phyloP scores from a whole-genome alignment of 331 rosid species.

The Prunus yedoensis region DNA sequence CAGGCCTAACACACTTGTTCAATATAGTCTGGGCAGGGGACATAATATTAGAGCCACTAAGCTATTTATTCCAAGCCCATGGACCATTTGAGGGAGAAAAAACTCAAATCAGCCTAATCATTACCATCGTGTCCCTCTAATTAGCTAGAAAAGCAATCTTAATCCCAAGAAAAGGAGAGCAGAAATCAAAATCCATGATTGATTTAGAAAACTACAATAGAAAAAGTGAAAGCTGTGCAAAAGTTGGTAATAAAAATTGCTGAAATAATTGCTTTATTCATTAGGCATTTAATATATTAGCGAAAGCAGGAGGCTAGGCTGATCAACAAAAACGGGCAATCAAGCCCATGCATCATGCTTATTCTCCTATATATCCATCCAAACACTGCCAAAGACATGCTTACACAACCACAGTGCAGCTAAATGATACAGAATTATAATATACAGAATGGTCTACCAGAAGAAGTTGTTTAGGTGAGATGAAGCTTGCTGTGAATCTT shows the following conservation, averaged over 20 bases:
- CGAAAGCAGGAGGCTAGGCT: no score
- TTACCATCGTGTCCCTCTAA: no score
- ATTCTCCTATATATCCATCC: neutral
- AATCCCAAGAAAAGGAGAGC: neutral
- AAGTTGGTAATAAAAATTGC: neutral
- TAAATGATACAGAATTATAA: no score
- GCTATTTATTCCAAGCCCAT: no score
- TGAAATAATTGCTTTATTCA: neutral
- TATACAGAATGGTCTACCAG: slow-evolving; percentile 40
- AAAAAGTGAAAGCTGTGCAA: neutral
- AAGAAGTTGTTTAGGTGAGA: slow-evolving; percentile 58
- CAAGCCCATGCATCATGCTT: neutral
- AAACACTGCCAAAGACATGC: neutral
- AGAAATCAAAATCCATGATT: neutral
- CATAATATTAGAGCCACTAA: no score
- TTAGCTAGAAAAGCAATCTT: neutral
- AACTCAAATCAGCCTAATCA: no score
- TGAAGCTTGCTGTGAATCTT: slow-evolving; percentile 43
- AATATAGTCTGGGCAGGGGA: no score
- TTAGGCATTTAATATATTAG: no score
- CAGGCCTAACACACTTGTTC: no score
- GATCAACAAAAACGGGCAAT: neutral
- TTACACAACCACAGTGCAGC: neutral
- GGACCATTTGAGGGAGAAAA: no score
- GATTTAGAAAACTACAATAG: neutral